Evolutionary conservation across 495 filamentous ascomycete genomes (phyloP).

Genomic region (Neurospora africana): DNA sequence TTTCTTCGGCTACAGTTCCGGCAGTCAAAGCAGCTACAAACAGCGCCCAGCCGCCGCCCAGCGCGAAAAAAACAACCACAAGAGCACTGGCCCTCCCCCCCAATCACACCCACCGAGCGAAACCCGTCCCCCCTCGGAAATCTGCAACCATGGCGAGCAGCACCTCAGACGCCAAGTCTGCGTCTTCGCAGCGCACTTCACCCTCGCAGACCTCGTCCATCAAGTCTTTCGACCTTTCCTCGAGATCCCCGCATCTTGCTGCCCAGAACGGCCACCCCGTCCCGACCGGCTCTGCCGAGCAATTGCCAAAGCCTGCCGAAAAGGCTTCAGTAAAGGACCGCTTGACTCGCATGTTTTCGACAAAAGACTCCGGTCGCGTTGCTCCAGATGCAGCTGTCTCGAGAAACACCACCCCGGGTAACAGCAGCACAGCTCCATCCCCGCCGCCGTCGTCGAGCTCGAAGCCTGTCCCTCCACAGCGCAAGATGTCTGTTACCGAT

Average conservation of each 20-base stretch:
- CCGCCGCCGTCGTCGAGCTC: constrained; percentile 10
- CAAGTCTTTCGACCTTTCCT: constrained; percentile 30
- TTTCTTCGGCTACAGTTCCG: not conserved
- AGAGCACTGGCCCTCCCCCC: constrained; percentile 4
- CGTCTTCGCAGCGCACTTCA: constrained; percentile 25
- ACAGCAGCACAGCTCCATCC: constrained; percentile 3
- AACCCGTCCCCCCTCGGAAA: not conserved
- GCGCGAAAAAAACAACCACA: not conserved
- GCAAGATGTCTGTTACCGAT: constrained; percentile 24
- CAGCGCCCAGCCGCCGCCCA: not conserved
- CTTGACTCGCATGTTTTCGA: constrained; percentile 41
- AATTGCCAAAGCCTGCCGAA: constrained; percentile 28
- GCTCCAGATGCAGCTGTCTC: constrained; percentile 13
- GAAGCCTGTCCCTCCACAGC: constrained; percentile 14
- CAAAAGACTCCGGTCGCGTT: constrained; percentile 25
- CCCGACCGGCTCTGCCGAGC: constrained; percentile 15
- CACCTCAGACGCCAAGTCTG: constrained; percentile 18
- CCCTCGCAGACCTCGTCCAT: constrained; percentile 35
- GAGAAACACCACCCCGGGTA: constrained; percentile 3
- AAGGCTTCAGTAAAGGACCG: constrained; percentile 39
- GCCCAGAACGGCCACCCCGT: constrained; percentile 27
- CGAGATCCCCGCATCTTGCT: constrained; percentile 30
- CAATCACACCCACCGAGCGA: not conserved
- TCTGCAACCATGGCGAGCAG: constrained; percentile 13
- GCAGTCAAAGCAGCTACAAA: not conserved